Percentiles rank a stretch among this genome's conserved stretches.
phyloP scores from a whole-genome alignment of 495 filamentous ascomycete genomes.

The Penicillium daleae region DNA sequence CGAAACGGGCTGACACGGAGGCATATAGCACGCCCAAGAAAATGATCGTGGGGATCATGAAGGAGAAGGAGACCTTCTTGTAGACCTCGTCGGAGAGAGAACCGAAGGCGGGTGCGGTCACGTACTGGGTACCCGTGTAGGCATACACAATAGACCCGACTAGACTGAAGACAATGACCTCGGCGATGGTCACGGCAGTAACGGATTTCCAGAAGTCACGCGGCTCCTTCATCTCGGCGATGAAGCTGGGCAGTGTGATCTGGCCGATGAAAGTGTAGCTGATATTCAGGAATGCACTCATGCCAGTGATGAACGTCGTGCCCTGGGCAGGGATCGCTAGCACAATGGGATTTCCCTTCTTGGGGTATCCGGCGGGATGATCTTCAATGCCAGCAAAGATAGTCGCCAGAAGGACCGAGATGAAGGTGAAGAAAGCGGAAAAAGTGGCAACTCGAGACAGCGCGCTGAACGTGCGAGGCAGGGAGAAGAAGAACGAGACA shows the following conservation, averaged over 20 bases:
- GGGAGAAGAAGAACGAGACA: constrained; percentile 73
- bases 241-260: constrained; percentile 88
- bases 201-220: constrained; percentile 88
- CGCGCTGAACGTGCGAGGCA: constrained; percentile 79
- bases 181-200: constrained; percentile 83
- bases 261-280: constrained; percentile 92
- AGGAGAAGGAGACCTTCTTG: constrained; percentile 84
- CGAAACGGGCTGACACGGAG: constrained; percentile 82
- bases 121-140: constrained; percentile 84
- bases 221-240: constrained; percentile 88
- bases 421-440: constrained; percentile 82
- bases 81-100: constrained; percentile 69
- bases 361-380: constrained; percentile 64
- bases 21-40: constrained; percentile 89
- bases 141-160: constrained; percentile 77
- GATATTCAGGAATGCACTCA: constrained; percentile 88
- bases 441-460: constrained; percentile 75
- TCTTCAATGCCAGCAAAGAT: constrained; percentile 75
- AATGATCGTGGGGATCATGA: constrained; percentile 91
- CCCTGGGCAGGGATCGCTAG: constrained; percentile 64
- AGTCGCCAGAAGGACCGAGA: constrained; percentile 79
- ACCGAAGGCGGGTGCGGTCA: constrained; percentile 78
- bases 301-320: constrained; percentile 77
- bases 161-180: constrained; percentile 78
- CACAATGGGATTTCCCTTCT: constrained; percentile 62